Evolutionary conservation across 1,284 basidiomycete genomes (phyloP).

Genomic region (Tausonia pullulans): DNA sequence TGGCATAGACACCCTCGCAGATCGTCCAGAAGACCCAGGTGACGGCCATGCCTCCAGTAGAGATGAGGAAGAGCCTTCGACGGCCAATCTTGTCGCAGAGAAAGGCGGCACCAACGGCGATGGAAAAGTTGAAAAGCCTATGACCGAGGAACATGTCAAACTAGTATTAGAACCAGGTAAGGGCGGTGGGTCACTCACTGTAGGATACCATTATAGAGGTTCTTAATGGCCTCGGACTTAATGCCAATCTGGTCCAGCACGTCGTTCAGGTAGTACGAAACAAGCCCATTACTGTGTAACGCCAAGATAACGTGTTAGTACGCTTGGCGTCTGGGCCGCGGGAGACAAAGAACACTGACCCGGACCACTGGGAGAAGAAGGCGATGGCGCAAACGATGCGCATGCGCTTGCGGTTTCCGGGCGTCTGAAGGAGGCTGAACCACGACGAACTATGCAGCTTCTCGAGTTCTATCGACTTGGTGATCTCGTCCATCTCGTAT

Average conservation of each 20-base stretch:
- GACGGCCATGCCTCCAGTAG: slow-evolving; percentile 53
- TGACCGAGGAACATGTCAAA: not conserved
- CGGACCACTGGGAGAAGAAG: slow-evolving; percentile 45
- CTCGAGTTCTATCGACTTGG: slow-evolving; percentile 40
- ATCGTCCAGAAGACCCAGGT: slow-evolving; percentile 60
- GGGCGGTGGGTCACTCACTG: no score
- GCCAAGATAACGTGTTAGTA: no score
- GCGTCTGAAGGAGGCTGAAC: slow-evolving; percentile 46
- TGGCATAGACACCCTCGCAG: slow-evolving; percentile 51
- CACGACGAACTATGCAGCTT: slow-evolving; percentile 43
- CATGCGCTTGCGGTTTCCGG: slow-evolving; percentile 56
- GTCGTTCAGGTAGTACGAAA: slow-evolving; percentile 50
- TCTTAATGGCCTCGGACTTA: slow-evolving; percentile 47
- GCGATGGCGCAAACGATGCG: slow-evolving; percentile 43
- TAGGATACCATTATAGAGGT: slow-evolving; percentile 25
- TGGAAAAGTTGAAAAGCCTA: slow-evolving; percentile 22
- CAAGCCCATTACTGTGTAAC: not conserved
- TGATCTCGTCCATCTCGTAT: slow-evolving; percentile 66
- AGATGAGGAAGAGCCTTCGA: slow-evolving; percentile 39
- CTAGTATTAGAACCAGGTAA: no score
- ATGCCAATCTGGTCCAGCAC: slow-evolving; percentile 62
- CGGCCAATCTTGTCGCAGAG: slow-evolving; percentile 31
- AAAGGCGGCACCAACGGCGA: slow-evolving; percentile 27
- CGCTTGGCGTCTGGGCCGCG: not conserved
- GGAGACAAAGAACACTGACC: slow-evolving; percentile 38